Evolutionary conservation across 805 yeast genomes (phyloP).

Genomic region (Hanseniaspora thailandica): DNA sequence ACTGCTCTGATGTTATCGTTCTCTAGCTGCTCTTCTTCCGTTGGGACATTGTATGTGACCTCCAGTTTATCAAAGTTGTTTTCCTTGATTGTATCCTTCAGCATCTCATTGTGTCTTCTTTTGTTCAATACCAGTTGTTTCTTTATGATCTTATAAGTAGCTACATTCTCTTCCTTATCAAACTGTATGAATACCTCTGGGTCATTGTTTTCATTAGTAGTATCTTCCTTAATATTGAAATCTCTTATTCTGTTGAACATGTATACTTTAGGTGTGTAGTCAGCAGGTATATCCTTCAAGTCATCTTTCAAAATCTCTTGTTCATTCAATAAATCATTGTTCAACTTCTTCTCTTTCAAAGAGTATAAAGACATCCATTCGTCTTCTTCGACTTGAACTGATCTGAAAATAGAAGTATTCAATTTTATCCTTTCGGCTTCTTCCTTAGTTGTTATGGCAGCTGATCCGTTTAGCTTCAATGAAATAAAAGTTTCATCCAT

Average conservation of each 20-base stretch:
- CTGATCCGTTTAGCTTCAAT: conserved; percentile 49
- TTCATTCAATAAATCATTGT: conserved; percentile 31
- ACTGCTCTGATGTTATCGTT: conserved; percentile 50
- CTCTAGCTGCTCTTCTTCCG: conserved; percentile 42
- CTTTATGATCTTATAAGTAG: conserved; percentile 64
- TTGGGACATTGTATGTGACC: conserved; percentile 50
- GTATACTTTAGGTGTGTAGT: conserved; percentile 41
- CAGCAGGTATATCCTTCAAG: conserved; percentile 26
- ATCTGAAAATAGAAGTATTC: conserved; percentile 57
- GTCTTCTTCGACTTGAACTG: conserved; percentile 54
- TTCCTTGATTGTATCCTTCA: conserved; percentile 36
- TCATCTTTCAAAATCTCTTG: conserved; percentile 31
- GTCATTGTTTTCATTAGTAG: conserved; percentile 19
- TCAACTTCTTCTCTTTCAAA: conserved; percentile 34
- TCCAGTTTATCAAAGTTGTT: conserved; percentile 46
- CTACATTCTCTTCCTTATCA: conserved; percentile 42
- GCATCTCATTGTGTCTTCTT: conserved; percentile 50
- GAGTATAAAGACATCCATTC: conserved; percentile 69
- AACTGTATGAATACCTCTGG: conserved; percentile 58
- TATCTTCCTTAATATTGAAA: conserved; percentile 51
- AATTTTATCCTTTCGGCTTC: conserved; percentile 30
- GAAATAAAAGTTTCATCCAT: conserved; percentile 65
- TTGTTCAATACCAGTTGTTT: conserved; percentile 75
- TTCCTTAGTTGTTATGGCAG: conserved; percentile 31
- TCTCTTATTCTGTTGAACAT: conserved; percentile 60